Percentiles rank a stretch among this genome's conserved stretches.
Evolutionary conservation across 2,329 filamentous ascomycete genomes (phyloP).

Genomic region (Colletotrichum viniferum): DNA sequence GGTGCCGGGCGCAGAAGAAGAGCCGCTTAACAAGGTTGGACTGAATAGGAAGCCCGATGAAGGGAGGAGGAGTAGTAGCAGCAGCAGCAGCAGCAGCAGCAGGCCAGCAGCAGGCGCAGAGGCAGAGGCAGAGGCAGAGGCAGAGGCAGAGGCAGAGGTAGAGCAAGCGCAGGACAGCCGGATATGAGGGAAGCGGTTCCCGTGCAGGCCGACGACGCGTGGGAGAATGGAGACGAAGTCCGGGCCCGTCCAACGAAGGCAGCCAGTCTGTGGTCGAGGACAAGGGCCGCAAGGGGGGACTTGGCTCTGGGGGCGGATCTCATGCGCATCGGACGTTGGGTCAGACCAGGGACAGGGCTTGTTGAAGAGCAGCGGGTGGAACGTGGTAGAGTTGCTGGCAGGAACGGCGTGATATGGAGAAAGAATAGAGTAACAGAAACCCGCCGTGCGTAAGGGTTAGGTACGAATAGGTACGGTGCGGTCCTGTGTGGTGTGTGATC

Average conservation of each 20-base stretch:
- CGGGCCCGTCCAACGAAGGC: constrained; percentile 7
- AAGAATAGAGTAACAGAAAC: constrained; percentile 18
- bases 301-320: constrained; percentile 21
- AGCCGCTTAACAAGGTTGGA: constrained; percentile 18
- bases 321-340: constrained; percentile 19
- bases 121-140: neutral
- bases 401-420: constrained; percentile 13
- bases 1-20: constrained; percentile 10
- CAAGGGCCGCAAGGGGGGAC: constrained; percentile 11
- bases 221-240: constrained; percentile 16
- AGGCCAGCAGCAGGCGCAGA: neutral
- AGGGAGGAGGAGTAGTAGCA: neutral
- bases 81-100: neutral
- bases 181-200: constrained; percentile 7
- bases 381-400: constrained; percentile 10
- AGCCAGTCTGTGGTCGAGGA: neutral
- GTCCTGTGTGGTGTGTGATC: neutral
- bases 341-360: constrained; percentile 16
- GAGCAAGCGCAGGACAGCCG: neutral
- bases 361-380: constrained; percentile 8
- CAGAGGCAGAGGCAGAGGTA: neutral
- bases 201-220: constrained; percentile 8
- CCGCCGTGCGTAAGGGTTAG: neutral
- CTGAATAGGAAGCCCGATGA: constrained; percentile 16
- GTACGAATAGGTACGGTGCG: neutral